phyloP scores from a whole-genome alignment of 2,329 filamentous ascomycete species.

The Penicillium frequentans region DNA sequence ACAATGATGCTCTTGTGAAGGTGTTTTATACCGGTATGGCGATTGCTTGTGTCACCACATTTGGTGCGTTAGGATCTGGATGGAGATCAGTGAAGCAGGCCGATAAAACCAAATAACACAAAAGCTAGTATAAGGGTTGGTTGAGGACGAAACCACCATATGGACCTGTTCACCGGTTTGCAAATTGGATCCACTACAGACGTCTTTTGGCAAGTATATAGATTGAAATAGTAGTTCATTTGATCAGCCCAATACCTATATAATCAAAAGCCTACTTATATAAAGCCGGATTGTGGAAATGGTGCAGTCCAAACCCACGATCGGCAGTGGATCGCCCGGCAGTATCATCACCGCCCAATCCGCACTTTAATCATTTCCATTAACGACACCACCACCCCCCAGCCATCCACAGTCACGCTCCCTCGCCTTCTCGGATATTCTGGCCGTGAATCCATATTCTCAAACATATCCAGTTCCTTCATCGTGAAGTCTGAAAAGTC shows the following conservation, averaged over 20 bases:
- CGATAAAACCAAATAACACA: neutral
- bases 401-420: slow-evolving; percentile 1
- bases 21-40: neutral
- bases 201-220: too few relatives aligned
- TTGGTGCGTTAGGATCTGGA: neutral
- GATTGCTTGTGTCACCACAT: neutral
- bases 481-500: slow-evolving; percentile 5
- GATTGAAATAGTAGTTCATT: neutral
- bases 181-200: neutral
- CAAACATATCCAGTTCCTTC: neutral
- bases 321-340: slow-evolving; percentile 3
- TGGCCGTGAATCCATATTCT: neutral
- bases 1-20: neutral
- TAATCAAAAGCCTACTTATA: neutral
- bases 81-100: neutral
- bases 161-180: neutral
- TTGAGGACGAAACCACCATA: neutral
- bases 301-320: neutral
- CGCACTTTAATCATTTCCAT: slow-evolving; percentile 13
- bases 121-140: neutral
- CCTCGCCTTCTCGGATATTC: neutral
- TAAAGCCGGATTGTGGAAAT: neutral
- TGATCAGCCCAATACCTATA: neutral
- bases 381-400: slow-evolving; percentile 5
- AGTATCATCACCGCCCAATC: slow-evolving; percentile 13